Percentiles rank a stretch among this genome's conserved stretches.
phyloP scores from a whole-genome alignment of 208 protist genomes.

The Leishmania turanica region DNA sequence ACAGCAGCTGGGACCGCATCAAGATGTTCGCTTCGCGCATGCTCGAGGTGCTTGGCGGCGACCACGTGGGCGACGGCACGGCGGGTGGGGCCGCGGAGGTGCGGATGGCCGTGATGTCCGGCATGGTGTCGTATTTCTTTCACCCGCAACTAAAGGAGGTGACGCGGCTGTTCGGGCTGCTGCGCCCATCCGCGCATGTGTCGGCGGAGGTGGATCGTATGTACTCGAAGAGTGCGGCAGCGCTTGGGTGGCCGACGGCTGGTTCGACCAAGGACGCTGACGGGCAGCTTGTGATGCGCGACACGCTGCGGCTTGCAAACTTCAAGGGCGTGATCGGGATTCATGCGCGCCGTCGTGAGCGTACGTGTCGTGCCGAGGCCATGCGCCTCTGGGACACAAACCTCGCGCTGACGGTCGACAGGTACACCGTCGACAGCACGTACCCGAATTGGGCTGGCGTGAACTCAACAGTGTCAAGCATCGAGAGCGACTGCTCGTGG shows the following conservation, averaged over 20 bases:
- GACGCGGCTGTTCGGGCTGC: slow-evolving; percentile 25
- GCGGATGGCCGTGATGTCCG: slow-evolving; percentile 16
- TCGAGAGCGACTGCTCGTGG: slow-evolving; percentile 21
- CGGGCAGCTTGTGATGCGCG: neutral
- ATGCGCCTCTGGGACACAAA: neutral
- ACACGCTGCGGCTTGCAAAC: slow-evolving; percentile 11
- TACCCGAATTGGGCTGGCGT: neutral
- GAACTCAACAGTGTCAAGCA: neutral
- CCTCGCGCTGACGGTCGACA: neutral
- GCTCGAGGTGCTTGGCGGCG: neutral
- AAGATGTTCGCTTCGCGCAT: neutral
- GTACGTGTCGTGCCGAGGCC: slow-evolving; percentile 15
- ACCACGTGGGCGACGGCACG: neutral
- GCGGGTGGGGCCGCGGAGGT: neutral
- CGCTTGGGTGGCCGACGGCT: slow-evolving; percentile 12
- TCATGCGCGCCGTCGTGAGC: slow-evolving; percentile 18
- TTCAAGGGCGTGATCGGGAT: slow-evolving; percentile 14
- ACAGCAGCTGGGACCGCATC: neutral
- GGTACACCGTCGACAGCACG: slow-evolving; percentile 11
- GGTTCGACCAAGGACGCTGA: neutral
- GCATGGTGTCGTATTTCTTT: slow-evolving; percentile 8
- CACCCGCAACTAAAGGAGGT: slow-evolving; percentile 14
- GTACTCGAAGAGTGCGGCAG: slow-evolving; percentile 8
- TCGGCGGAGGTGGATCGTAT: slow-evolving; percentile 14
- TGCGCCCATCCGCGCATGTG: slow-evolving; percentile 18